Conservation (phyloP, 257 asterid species). For the Vinca minor region DNA sequence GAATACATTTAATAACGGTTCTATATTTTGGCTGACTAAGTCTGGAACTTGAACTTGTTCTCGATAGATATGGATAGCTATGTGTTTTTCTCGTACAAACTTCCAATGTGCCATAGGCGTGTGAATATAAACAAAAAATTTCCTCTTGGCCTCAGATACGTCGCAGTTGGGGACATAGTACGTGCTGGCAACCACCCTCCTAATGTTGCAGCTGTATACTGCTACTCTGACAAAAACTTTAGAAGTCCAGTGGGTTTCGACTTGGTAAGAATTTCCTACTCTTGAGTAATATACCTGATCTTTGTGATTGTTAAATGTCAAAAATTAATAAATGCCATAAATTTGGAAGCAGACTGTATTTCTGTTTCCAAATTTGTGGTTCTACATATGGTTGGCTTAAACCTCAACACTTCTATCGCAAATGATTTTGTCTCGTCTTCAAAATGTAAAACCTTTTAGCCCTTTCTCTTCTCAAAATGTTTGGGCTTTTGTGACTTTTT, state of each 20-base stretch:
- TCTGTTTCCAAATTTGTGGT: not conserved
- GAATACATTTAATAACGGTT: not conserved
- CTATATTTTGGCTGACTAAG: not conserved
- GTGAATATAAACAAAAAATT: not conserved
- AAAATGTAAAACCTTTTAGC: too few species aligned
- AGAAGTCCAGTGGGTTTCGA: slow-evolving; percentile 74
- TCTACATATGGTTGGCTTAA: not conserved
- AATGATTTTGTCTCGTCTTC: not conserved
- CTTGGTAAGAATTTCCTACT: slow-evolving; percentile 47
- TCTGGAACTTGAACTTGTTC: not conserved
- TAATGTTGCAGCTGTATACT: slow-evolving; percentile 70
- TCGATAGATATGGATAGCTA: not conserved
- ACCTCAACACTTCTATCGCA: not conserved
- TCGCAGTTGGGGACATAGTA: slow-evolving; percentile 80
- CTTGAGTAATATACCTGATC: not conserved
- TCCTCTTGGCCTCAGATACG: slow-evolving; percentile 41
- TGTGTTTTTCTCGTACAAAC: not conserved
- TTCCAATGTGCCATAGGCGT: not conserved
- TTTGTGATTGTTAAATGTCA: not conserved
- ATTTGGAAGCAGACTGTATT: not conserved
- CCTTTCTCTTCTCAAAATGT: too few species aligned
- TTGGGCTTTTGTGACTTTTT: too few species aligned
- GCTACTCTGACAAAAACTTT: slow-evolving; percentile 44
- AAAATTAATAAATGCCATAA: too few species aligned
- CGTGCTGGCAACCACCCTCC: slow-evolving; percentile 85